Evolutionary conservation across 352 stramenopile species (phyloP).

Genomic region (Pythium grandisporangium): DNA sequence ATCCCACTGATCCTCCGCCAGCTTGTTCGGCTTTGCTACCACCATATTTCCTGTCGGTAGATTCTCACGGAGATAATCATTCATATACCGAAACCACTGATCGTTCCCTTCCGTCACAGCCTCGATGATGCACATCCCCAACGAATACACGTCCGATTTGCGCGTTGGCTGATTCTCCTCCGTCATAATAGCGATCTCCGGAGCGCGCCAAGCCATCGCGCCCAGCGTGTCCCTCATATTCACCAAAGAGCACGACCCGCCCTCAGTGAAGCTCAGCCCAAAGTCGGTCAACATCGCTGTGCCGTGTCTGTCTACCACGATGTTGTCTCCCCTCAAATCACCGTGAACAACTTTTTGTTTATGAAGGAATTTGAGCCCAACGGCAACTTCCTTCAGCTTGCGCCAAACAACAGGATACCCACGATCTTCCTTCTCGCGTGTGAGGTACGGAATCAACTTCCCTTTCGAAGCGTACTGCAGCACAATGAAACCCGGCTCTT

Average conservation of each 20-base stretch:
- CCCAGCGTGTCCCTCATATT: not conserved
- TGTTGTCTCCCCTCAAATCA: constrained; percentile 19
- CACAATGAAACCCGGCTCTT: constrained; percentile 9
- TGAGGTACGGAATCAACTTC: constrained; percentile 3
- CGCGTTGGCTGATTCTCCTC: not conserved
- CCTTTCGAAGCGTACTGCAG: constrained; percentile 10
- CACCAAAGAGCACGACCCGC: not conserved
- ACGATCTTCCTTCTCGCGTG: not conserved
- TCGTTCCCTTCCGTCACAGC: not conserved
- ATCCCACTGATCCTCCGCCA: too few species aligned
- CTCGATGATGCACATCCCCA: too few species aligned
- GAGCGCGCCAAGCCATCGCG: not conserved
- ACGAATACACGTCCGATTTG: constrained; percentile 2
- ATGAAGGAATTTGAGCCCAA: constrained; percentile 11
- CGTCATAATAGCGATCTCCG: not conserved
- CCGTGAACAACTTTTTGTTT: constrained; percentile 9
- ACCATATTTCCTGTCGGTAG: too few species aligned
- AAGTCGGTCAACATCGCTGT: constrained; percentile 21
- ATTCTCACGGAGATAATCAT: not conserved
- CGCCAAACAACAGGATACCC: constrained; percentile 1
- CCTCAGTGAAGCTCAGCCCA: constrained; percentile 6
- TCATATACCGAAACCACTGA: not conserved
- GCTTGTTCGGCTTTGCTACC: too few species aligned
- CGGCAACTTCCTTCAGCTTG: constrained; percentile 11
- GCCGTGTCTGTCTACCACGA: constrained; percentile 14